Conservation (phyloP, 2,329 filamentous ascomycete genomes). For the Diplodia mutila region DNA sequence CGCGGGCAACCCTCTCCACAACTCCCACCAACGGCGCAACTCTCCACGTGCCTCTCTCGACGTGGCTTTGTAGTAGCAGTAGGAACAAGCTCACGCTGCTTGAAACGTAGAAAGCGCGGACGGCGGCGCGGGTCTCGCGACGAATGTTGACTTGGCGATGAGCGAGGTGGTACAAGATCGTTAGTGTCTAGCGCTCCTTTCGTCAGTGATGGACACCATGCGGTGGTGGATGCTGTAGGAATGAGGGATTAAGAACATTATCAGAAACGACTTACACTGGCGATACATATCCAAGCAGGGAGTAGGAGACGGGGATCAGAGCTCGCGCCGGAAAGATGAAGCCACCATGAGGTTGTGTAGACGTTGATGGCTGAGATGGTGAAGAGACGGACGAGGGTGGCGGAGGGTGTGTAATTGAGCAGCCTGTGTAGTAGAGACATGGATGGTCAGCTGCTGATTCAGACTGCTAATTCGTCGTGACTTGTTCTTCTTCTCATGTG, state of each 20-base stretch:
- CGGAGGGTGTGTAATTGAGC: conserved; percentile 77
- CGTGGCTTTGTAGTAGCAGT: conserved; percentile 68
- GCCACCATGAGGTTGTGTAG: conserved; percentile 41
- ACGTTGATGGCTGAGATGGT: conserved; percentile 52
- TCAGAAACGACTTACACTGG: conserved; percentile 60
- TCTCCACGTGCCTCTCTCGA: conserved; percentile 31
- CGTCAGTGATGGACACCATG: neutral
- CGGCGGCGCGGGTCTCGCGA: conserved; percentile 77
- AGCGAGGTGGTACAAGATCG: conserved; percentile 74
- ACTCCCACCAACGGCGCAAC: conserved; percentile 11
- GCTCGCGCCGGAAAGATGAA: conserved; percentile 35
- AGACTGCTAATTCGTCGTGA: neutral
- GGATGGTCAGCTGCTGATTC: neutral
- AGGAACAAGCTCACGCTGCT: conserved; percentile 76
- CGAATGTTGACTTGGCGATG: conserved; percentile 79
- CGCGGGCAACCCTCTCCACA: conserved; percentile 2
- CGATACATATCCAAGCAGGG: conserved; percentile 27
- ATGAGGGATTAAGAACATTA: conserved; percentile 32
- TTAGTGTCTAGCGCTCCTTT: conserved; percentile 61
- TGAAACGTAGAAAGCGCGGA: conserved; percentile 75
- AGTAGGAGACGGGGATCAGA: conserved; percentile 21
- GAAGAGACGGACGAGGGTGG: conserved; percentile 76
- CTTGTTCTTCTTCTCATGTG: neutral
- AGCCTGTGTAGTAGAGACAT: conserved; percentile 61
- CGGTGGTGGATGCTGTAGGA: neutral